Evolutionary conservation across 371 early-diverging fungal species (phyloP).

Genomic region (Amoeboaphelidium protococcarum): DNA sequence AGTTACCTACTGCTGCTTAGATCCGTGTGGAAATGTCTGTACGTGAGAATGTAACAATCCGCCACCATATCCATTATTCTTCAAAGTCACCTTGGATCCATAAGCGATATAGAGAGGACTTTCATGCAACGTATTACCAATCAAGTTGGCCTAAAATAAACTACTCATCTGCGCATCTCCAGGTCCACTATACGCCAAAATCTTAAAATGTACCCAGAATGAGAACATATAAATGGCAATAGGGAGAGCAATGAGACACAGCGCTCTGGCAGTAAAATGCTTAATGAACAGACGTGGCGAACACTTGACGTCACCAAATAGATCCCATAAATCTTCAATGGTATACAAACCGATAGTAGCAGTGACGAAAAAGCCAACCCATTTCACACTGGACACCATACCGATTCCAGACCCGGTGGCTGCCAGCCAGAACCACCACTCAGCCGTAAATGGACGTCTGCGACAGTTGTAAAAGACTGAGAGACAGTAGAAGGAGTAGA

Average conservation of each 20-base stretch:
- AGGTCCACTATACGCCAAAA: constrained; percentile 58
- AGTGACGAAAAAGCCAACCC: constrained; percentile 94
- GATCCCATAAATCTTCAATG: constrained; percentile 72
- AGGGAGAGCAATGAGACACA: constrained; percentile 66
- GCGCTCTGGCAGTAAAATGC: constrained; percentile 52
- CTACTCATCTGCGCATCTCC: constrained; percentile 98
- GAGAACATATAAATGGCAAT: constrained; percentile 56
- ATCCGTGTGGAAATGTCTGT: constrained; percentile 67
- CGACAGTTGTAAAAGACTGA: constrained; percentile 41
- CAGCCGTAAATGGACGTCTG: constrained; percentile 36
- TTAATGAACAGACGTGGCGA: constrained; percentile 6
- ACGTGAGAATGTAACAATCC: constrained; percentile 94
- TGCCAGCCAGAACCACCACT: constrained; percentile 70
- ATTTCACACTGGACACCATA: constrained; percentile 77
- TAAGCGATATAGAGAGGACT: constrained; percentile 77
- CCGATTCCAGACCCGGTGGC: constrained; percentile 79
- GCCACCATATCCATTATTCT: constrained; percentile 63
- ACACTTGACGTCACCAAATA: constrained; percentile 45
- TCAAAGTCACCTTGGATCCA: constrained; percentile 74
- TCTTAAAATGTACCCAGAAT: constrained; percentile 74
- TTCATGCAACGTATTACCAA: constrained; percentile 43
- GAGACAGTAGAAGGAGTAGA: constrained; percentile 46
- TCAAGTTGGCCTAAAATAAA: constrained; percentile 81
- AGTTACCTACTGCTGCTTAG: constrained; percentile 89
- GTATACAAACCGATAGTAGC: constrained; percentile 88